phyloP scores from a whole-genome alignment of 2,329 filamentous ascomycete genomes.

The Chalara sp. region DNA sequence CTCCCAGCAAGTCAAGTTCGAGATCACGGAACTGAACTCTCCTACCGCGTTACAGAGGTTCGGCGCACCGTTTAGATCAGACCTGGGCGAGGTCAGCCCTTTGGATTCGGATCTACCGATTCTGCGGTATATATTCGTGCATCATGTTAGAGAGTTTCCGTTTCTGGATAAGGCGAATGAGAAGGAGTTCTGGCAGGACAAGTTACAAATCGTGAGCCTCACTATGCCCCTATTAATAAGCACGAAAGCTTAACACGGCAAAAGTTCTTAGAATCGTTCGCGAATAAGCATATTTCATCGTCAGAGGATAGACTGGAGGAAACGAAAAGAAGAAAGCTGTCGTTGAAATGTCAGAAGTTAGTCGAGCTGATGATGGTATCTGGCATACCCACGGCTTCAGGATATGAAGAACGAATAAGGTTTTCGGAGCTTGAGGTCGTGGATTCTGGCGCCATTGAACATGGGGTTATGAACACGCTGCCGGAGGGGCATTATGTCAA shows the following conservation, averaged over 20 bases:
- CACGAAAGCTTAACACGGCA: background rate
- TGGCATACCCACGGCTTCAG: slow-evolving; percentile 88
- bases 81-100: slow-evolving; percentile 86
- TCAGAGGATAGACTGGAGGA: slow-evolving; percentile 94
- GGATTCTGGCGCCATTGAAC: slow-evolving; percentile 85
- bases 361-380: slow-evolving; percentile 99
- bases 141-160: slow-evolving; percentile 95
- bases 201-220: slow-evolving; percentile 76
- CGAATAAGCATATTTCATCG: slow-evolving; percentile 92
- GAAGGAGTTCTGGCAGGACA: slow-evolving; percentile 99
- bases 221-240: too few species aligned
- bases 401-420: slow-evolving; percentile 93
- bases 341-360: slow-evolving; percentile 87
- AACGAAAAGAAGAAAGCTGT: slow-evolving; percentile 89
- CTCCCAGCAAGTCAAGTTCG: slow-evolving; percentile 78
- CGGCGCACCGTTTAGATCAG: slow-evolving; percentile 89
- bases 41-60: slow-evolving; percentile 92
- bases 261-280: slow-evolving; percentile 94
- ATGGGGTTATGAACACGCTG: slow-evolving; percentile 76
- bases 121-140: slow-evolving; percentile 92
- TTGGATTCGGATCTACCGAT: slow-evolving; percentile 92
- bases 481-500: slow-evolving; percentile 91
- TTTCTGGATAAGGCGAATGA: slow-evolving; percentile 95
- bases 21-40: slow-evolving; percentile 89
- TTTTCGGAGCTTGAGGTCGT: slow-evolving; percentile 97